Evolutionary conservation across 2,329 filamentous ascomycete genomes (phyloP).

Genomic region (Monosporascus sp.): DNA sequence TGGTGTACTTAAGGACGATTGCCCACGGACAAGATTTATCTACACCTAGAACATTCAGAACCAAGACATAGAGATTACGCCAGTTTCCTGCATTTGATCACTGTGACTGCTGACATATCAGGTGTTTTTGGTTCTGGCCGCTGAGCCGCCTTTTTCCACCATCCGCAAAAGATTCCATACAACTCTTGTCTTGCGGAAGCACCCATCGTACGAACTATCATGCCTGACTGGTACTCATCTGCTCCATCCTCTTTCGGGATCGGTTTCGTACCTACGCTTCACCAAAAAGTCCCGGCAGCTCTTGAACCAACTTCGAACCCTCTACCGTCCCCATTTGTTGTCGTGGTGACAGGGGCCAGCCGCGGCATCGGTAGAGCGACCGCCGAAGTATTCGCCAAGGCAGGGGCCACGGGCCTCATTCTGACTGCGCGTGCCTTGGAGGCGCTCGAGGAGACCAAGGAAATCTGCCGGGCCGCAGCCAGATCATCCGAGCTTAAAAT

Average conservation of each 20-base stretch:
- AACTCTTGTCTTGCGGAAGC: conserved; percentile 3
- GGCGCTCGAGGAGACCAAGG: background rate
- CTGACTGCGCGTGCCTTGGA: background rate
- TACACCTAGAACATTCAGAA: too few species aligned
- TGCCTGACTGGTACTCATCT: background rate
- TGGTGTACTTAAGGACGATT: too few species aligned
- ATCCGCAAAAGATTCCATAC: conserved; percentile 7
- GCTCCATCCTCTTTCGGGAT: background rate
- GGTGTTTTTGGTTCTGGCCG: too few species aligned
- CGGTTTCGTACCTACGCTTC: background rate
- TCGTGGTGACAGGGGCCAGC: background rate
- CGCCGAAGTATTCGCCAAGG: background rate
- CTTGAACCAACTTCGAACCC: background rate
- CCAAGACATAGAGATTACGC: too few species aligned
- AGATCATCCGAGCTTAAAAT: background rate
- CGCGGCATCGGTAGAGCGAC: background rate
- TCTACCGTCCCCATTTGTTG: background rate
- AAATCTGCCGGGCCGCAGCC: background rate
- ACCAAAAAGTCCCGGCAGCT: background rate
- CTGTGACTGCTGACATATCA: too few species aligned
- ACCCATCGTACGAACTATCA: too few species aligned
- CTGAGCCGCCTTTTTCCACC: too few species aligned
- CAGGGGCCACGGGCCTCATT: background rate
- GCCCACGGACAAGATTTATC: too few species aligned
- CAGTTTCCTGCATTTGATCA: too few species aligned